Base-by-base conservation (phyloP, 805 yeast species). In the Zygoascus tannicola region DNA sequence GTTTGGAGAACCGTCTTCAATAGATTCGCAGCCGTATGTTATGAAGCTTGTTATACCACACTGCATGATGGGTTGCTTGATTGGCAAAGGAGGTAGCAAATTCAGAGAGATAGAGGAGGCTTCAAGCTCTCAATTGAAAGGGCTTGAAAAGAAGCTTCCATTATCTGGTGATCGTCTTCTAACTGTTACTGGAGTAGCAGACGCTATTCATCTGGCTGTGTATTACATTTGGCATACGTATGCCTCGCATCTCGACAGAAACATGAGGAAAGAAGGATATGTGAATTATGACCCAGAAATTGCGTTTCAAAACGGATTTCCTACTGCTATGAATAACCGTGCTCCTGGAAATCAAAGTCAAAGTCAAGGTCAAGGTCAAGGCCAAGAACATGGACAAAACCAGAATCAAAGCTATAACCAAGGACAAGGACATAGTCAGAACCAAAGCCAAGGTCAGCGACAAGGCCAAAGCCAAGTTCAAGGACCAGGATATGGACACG, bases 151-250 rank as follows among this genome's bases (percentile, higher is more conserved):
- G 38, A 74, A 80, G 14, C 64, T 86, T 51, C 84, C 92, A 1
- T 74, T 73, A 48, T 81, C 90, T 0, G 84, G 87, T 14, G 95
- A 86, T 59, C 70, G 94, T 46, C 68, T 82, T 18, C 65, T 86
- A 39, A 70, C 78, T 20, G 73, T 85, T 5, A 67, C 73, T 4
- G 95, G 95, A 4, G 90, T 83, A 12, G 86, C 87, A 1, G 94
- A 85, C 64, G 87, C 95, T 1, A 75, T 86, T 35, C 94, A 84
- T 57, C 83, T 85, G 52, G 95, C 95, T 7, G 69, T 79, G 0
- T 84, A 80, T 61, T 81, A 80, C 57, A 71, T 83, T 44, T 78
- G 83, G 1, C 82, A 79, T 59, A 80, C 83, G 2, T 69, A 80
- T 44, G 57, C 78, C 41, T 81, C 78, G 50, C 80, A 79, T 56